A percentile compares a stretch with the other conserved stretches of the same genome.
Conservation (phyloP, 306 rosid genomes). For the Ormosia emarginata region DNA sequence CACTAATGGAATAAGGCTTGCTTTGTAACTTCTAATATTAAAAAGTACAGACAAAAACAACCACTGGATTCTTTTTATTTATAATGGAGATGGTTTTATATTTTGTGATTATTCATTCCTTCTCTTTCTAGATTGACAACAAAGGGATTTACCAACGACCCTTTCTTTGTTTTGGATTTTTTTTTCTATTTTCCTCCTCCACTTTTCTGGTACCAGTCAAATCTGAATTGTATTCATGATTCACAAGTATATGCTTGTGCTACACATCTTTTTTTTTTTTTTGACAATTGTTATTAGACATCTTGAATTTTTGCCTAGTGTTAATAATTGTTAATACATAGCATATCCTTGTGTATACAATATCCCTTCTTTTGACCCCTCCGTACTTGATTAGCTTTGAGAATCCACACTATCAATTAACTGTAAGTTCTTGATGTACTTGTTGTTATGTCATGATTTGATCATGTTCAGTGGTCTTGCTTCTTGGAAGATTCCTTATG, state of each 20-base stretch:
- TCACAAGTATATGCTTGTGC: neutral
- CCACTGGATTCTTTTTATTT: neutral
- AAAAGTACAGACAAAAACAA: neutral
- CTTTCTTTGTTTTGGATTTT: neutral
- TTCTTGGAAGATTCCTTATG: neutral
- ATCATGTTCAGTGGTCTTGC: neutral
- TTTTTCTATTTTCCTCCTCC: neutral
- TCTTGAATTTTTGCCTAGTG: neutral
- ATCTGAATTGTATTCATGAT: neutral
- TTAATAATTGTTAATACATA: neutral
- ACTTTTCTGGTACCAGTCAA: neutral
- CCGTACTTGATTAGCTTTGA: neutral
- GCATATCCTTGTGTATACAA: neutral
- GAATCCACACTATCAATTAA: neutral
- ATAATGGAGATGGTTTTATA: neutral
- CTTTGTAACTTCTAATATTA: neutral
- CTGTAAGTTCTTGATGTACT: neutral
- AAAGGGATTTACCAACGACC: neutral
- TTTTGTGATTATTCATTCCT: neutral
- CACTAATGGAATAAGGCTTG: neutral
- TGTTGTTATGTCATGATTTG: neutral
- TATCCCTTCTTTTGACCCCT: neutral
- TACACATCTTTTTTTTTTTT: neutral
- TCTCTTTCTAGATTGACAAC: neutral
- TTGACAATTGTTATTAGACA: neutral